These are phyloP conservation scores for Populus pruinosa DNA, from an alignment of 345 rosid genomes.

Conservation along the genomic window DNA sequence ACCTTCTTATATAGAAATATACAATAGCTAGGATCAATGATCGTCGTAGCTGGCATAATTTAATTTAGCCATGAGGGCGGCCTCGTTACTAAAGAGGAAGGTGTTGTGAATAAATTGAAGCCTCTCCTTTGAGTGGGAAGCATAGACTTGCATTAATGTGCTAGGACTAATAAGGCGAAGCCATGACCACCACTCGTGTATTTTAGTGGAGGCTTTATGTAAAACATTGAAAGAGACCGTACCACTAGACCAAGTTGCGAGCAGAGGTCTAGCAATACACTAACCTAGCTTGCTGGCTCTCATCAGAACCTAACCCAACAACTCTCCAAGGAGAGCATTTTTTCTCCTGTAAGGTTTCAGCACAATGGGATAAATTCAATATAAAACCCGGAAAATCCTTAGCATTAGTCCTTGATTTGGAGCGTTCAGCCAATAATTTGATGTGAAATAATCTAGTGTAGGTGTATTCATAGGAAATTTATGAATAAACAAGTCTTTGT, in stretches of 20 bases:
- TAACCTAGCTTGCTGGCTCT: background rate
- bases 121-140: constrained; percentile 30
- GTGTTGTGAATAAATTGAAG: background rate
- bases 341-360: too few relatives aligned
- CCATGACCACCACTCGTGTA: constrained; percentile 25
- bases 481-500: background rate
- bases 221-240: constrained; percentile 23
- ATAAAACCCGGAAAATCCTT: background rate
- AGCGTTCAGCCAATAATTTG: constrained; percentile 16
- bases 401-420: constrained; percentile 2
- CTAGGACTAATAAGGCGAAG: constrained; percentile 19
- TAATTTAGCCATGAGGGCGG: too few relatives aligned
- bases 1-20: too few relatives aligned
- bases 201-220: constrained; percentile 22
- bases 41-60: too few relatives aligned
- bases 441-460: constrained; percentile 11
- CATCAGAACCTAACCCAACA: constrained; percentile 13
- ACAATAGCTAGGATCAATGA: too few relatives aligned
- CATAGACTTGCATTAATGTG: constrained; percentile 23
- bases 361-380: too few relatives aligned
- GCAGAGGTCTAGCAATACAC: constrained; percentile 13
- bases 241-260: constrained; percentile 17
- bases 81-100: too few relatives aligned
- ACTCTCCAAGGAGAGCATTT: background rate
- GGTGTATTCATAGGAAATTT: constrained; percentile 7